Conservation (phyloP, 257 asterid genomes). For the Rhazya stricta region DNA sequence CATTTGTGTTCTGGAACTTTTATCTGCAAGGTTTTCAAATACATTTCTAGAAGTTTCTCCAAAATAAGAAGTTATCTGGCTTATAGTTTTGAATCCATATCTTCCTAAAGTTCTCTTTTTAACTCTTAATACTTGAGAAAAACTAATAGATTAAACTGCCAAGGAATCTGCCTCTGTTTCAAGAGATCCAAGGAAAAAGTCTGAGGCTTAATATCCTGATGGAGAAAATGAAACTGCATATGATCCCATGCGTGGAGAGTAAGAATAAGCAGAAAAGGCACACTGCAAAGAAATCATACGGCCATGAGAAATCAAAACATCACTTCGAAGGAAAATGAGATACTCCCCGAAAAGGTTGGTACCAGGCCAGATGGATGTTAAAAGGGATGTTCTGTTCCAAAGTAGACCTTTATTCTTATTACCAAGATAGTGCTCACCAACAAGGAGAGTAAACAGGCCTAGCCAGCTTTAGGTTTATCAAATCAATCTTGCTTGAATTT, state of each 20-base stretch:
- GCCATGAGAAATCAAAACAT: no score
- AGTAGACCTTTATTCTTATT: no score
- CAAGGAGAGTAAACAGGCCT: no score
- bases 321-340: no score
- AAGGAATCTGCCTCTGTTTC: background rate
- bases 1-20: background rate
- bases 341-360: no score
- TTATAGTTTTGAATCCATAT: background rate
- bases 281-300: no score
- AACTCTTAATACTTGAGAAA: background rate
- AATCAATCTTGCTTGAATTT: no score
- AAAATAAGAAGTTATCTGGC: background rate
- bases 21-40: background rate
- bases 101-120: conserved; percentile 2
- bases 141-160: background rate
- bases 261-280: no score
- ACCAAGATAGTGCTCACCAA: no score
- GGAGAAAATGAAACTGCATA: background rate
- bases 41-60: background rate
- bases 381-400: no score
- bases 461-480: no score
- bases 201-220: background rate
- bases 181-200: background rate
- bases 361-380: no score
- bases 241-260: background rate